Evolutionary conservation across 257 asterid species (phyloP).

Genomic region (Handroanthus guayacan): DNA sequence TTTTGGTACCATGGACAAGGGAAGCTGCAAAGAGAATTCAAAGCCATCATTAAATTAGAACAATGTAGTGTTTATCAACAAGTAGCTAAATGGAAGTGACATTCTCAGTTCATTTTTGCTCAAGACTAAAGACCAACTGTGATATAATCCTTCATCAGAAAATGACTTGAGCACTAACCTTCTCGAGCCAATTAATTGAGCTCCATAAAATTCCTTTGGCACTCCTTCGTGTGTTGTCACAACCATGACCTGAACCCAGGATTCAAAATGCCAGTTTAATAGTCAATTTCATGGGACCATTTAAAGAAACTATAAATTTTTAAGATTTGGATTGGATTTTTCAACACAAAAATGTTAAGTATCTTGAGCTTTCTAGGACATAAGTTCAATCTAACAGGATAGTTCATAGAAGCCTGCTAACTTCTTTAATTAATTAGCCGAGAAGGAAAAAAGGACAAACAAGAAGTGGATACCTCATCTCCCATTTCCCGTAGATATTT

Average conservation of each 20-base stretch:
- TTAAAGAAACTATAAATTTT: neutral
- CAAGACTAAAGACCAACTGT: conserved; percentile 6
- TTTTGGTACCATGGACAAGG: conserved; percentile 93
- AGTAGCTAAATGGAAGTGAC: neutral
- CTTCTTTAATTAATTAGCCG: conserved; percentile 1
- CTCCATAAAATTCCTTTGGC: conserved; percentile 96
- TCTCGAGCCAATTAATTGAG: conserved; percentile 86
- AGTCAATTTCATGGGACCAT: conserved; percentile 11
- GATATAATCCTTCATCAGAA: neutral
- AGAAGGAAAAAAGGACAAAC: conserved; percentile 7
- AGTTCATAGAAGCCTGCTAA: conserved; percentile 5
- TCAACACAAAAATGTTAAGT: conserved; percentile 1
- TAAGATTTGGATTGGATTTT: neutral
- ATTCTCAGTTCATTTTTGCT: conserved; percentile 9
- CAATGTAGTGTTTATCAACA: conserved; percentile 7
- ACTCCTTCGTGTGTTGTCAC: conserved; percentile 99
- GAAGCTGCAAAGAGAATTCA: conserved; percentile 63
- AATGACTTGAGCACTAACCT: conserved; percentile 57
- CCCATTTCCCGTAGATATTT: conserved; percentile 98
- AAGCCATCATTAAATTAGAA: conserved; percentile 25
- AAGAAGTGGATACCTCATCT: conserved; percentile 78
- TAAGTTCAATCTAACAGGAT: neutral
- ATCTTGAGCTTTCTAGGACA: neutral
- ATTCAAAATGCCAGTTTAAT: conserved; percentile 31
- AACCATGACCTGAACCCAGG: conserved; percentile 81